Evolutionary conservation across 2,329 filamentous ascomycete species (phyloP), one percentile per base, ranked within the genome.

Genomic region (Aureobasidium sp.): DNA sequence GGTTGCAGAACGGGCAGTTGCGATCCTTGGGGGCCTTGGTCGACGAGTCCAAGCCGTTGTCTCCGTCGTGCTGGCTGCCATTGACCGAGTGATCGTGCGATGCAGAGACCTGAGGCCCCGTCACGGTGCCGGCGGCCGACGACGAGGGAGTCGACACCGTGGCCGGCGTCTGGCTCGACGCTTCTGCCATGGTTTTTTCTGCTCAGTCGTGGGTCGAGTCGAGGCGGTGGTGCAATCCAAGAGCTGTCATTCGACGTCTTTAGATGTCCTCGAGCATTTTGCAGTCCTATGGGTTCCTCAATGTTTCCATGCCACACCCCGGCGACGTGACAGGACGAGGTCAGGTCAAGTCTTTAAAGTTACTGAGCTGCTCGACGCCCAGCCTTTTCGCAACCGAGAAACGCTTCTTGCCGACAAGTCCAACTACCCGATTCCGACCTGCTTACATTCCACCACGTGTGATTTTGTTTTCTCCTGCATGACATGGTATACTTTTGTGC

Each of bases 1-100:
- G 91, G 51, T 86, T 82, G 74, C 93, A 97, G 77, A 90, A 97
- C 39, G 87, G 89, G 73, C 93, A 97, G 66, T 81, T 87, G 72
- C 90, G 91, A 78, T 97, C 92, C 76, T 97, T 97, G 63, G 82
- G 75, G 17, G 88, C 82, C 60, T 70, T 72, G 5, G 64, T 64
- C 14, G 55, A 65, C 45, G 60, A 55, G 45, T 61, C 45, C 36
- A 52, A 22, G 17, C 9, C 42, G 47, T 25, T 52, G 47, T 61
- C 57, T 27, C 25, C 22, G 45, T 29, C 47, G 22, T 61, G 44
- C 58, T 62, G 41, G 58, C 64, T 63, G 31, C 52, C 61, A 48
- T 63, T 61, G 55, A 14, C 29, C 20, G 55, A 58, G 41, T 56
- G 53, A 7, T 60, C 36, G 14, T 53, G 56, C 36, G 60, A 63